Evolutionary conservation across 345 rosid species (phyloP).

Genomic region (Eucalyptus globulus): DNA sequence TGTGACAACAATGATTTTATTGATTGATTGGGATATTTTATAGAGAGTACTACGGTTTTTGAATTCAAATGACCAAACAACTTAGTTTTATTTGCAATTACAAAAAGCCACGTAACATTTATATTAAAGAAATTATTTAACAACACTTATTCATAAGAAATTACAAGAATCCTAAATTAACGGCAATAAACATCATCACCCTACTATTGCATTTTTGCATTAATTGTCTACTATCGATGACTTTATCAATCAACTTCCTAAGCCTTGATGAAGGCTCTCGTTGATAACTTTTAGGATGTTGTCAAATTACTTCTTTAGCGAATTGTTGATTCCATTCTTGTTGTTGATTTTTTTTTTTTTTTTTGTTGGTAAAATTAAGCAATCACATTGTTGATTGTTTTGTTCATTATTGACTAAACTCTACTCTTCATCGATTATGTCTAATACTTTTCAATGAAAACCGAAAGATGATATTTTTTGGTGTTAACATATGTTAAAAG

Average conservation of each 20-base stretch:
- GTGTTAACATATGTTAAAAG: neutral
- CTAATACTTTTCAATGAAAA: neutral
- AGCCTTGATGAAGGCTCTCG: neutral
- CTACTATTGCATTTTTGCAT: neutral
- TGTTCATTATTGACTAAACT: neutral
- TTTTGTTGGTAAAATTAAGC: no score
- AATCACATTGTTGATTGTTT: neutral
- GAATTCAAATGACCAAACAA: neutral
- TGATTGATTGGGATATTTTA: neutral
- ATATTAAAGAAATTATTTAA: neutral
- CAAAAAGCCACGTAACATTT: neutral
- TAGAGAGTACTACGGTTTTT: neutral
- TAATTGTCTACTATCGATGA: neutral
- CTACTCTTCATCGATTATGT: neutral
- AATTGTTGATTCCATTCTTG: neutral
- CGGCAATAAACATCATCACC: neutral
- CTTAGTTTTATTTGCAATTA: neutral
- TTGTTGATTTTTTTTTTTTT: neutral
- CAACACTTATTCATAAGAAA: neutral
- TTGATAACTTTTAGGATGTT: neutral
- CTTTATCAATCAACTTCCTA: neutral
- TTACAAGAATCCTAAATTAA: neutral
- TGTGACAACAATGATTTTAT: neutral
- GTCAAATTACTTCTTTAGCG: neutral
- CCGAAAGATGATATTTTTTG: neutral